Conservation (phyloP, 1,284 basidiomycete genomes). For the Trichosporon sp. region DNA sequence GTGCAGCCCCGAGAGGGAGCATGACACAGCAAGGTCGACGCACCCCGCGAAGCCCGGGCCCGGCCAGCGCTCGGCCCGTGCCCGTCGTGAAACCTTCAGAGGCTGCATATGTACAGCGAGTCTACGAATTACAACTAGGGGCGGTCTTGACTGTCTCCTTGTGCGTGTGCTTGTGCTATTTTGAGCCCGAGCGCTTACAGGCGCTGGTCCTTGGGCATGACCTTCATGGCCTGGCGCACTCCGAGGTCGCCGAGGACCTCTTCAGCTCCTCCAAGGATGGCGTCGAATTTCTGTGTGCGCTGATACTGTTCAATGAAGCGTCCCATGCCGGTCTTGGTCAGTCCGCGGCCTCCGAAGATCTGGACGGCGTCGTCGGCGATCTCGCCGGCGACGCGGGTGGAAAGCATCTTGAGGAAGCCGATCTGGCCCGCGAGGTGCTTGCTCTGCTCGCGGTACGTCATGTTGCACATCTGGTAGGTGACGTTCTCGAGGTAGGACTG, state of each 20-base stretch:
- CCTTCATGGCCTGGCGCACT: slow-evolving; percentile 48
- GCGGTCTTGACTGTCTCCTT: background rate
- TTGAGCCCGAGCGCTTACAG: slow-evolving; percentile 7
- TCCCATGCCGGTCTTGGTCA: slow-evolving; percentile 63
- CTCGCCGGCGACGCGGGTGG: slow-evolving; percentile 46
- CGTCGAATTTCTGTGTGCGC: slow-evolving; percentile 75
- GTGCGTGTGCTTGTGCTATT: background rate
- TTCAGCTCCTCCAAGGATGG: slow-evolving; percentile 56
- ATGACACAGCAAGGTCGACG: too few species aligned
- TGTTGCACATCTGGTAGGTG: slow-evolving; percentile 88
- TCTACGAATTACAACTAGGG: slow-evolving; percentile 13
- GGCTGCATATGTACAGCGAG: background rate
- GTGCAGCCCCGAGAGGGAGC: too few species aligned
- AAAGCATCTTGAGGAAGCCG: slow-evolving; percentile 60
- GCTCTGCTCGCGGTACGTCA: slow-evolving; percentile 57
- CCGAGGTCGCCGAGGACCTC: slow-evolving; percentile 55
- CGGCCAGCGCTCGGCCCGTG: background rate
- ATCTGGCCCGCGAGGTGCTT: slow-evolving; percentile 50
- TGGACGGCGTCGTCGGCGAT: slow-evolving; percentile 55
- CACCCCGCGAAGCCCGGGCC: too few species aligned
- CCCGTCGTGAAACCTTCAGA: background rate
- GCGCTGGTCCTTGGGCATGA: slow-evolving; percentile 26
- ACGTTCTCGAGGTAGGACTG: slow-evolving; percentile 87
- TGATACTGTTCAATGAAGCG: slow-evolving; percentile 53
- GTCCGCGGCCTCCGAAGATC: slow-evolving; percentile 56